Conservation (phyloP, 441 rosid species). For the Breynia disticha region DNA sequence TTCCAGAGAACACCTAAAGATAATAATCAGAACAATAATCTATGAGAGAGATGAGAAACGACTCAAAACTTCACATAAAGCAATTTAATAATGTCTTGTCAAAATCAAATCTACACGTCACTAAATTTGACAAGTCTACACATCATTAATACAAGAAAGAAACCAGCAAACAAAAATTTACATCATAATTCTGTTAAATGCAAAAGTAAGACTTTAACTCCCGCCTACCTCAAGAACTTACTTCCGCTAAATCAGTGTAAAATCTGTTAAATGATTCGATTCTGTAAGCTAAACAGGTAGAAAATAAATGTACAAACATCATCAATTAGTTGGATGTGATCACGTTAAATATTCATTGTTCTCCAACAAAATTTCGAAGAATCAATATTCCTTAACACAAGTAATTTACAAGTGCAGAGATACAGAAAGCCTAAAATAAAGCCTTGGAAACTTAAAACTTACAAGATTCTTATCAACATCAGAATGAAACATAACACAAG, state of each 20-base stretch:
- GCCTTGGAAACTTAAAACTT: conserved; percentile 18
- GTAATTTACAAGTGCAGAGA: background rate
- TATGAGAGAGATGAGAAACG: background rate
- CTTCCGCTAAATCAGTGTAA: too few relatives aligned
- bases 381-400: background rate
- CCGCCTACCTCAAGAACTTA: too few relatives aligned
- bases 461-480: conserved; percentile 53
- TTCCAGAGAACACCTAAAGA: conserved; percentile 73
- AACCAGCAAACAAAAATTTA: background rate
- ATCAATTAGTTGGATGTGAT: too few relatives aligned
- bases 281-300: too few relatives aligned
- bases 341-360: background rate
- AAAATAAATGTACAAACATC: too few relatives aligned
- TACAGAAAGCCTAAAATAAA: background rate
- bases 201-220: too few relatives aligned
- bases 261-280: too few relatives aligned
- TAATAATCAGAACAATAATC: background rate
- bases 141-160: background rate
- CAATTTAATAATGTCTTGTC: background rate
- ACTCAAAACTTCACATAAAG: background rate
- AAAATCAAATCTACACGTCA: background rate
- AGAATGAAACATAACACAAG: conserved; percentile 72
- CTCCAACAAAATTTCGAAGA: background rate
- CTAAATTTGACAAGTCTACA: background rate
- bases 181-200: too few relatives aligned